Base-by-base conservation (phyloP, 2,329 filamentous ascomycete species). In the Thielaviopsis punctulata region DNA sequence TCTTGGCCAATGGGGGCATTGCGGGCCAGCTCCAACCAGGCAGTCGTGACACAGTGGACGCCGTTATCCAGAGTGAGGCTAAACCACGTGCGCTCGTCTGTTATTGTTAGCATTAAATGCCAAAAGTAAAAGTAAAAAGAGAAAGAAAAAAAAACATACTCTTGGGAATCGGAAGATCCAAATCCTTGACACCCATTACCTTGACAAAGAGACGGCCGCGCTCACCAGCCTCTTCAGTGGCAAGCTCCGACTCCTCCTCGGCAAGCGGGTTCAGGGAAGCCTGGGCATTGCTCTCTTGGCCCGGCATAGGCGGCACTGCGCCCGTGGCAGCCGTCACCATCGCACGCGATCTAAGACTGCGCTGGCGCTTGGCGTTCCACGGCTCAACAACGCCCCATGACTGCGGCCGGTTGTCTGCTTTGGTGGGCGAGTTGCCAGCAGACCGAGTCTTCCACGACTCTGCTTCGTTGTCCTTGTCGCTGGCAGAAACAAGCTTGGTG, bases 31-130 rank as follows among this genome's bases (percentile, higher is more conserved):
- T 98, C 92, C 8, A 96, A 73, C 86, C 88, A 95, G 0, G 88
- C 83, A 3, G 92, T 98, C 0, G 92, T 98, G 15, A 98, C 92
- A 61, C 92, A 98, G 65, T 98, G 92, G 1, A 98, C 79, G 23
- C 92, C 92, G 58, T 98, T 98, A 66, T 98, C 92, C n/a, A 98
- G 76, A 0, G 92, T 98, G 10, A 98, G 76, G 60, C 90, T 89
- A 69, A 98, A 98, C 76, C 86, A 92, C 2, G 86, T 86, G 52
- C 86, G 82, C 67, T 96, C 89, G 61, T 84, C 86, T 92, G 58
- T 7, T 48, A 5, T 45, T 19, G 61, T 67, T 57, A 67, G 62
- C 15, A n/a, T 8, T 19, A 22, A 5, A 49, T 24, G 2, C 24
- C 10, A 4, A 30, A 19, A 15, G 19, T 2, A 21, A 19, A 33